Percentiles rank a stretch among this genome's conserved stretches.
phyloP scores from a whole-genome alignment of 768 basidiomycete genomes.

The Fomitopsis serialis region DNA sequence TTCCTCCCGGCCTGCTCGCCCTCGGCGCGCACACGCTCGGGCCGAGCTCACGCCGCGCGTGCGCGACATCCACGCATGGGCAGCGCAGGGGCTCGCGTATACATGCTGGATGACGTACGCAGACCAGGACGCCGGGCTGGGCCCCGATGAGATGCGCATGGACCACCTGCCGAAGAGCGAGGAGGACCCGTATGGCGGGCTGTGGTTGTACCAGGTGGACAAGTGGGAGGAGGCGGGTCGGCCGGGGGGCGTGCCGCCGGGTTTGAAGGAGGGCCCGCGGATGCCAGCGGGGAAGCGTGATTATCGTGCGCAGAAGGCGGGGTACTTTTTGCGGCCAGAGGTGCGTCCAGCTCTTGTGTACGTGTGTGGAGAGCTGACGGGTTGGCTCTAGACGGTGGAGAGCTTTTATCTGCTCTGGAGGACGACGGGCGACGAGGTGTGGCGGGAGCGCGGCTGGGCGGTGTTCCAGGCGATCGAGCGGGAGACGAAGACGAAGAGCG shows the following conservation, averaged over 20 bases:
- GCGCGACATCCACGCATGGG: constrained; percentile 62
- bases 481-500: constrained; percentile 50
- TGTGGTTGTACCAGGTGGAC: constrained; percentile 39
- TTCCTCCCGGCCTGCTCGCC: constrained; percentile 72
- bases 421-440: constrained; percentile 58
- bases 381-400: constrained; percentile 62
- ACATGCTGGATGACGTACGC: constrained; percentile 72
- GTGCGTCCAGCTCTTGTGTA: constrained; percentile 26
- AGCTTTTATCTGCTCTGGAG: constrained; percentile 70
- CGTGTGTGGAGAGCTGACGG: constrained; percentile 39
- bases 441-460: constrained; percentile 69
- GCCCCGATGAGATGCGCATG: constrained; percentile 52
- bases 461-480: constrained; percentile 67
- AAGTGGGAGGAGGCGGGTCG: constrained; percentile 30
- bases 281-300: constrained; percentile 35
- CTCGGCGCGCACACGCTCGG: constrained; percentile 58
- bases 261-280: constrained; percentile 38
- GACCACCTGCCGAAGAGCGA: constrained; percentile 1
- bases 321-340: constrained; percentile 66
- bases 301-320: constrained; percentile 41
- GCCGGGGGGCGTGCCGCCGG: constrained; percentile 41
- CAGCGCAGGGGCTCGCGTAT: constrained; percentile 68
- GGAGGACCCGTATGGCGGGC: constrained; percentile 7
- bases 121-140: constrained; percentile 64
- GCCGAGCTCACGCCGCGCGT: constrained; percentile 41